Base-by-base conservation (phyloP, 192 early-diverging fungal species). In the Globomyces pollinis-pini region DNA sequence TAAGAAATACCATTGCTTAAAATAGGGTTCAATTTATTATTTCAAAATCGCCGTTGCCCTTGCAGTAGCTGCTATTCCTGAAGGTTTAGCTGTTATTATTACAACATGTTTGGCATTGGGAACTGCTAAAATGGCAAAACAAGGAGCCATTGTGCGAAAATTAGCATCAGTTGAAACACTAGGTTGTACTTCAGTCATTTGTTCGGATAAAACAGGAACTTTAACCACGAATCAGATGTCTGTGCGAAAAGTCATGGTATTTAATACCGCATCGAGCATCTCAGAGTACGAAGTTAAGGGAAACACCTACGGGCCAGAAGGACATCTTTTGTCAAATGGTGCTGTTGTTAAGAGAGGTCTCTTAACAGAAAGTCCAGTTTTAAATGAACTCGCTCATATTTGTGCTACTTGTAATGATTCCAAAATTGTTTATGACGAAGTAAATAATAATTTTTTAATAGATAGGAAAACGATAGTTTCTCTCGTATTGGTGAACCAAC, bases 201-300 rank as follows among this genome's bases (percentile, higher is more conserved):
- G 96, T 74, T 95, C 93, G 7, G 96, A 99, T 81, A 99, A 99
- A 78, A 99, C 96, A 15, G 96, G 96, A 49, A 99, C 96, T 30
- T 78, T 99, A 65, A 99, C 96, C 11, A 96, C 93, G 24, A 96
- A 96, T 73, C 89, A 96, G 69, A 99, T 99, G 96, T 88, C 86
- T 55, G 74, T 74, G 18, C 56, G 73, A n/a, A 62, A 73, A 63
- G 57, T 75, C 8, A 29, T 70, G 2, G 76, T 91, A 1, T 73
- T 82, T 35, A 80, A 79, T 50, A 64, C 61, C 9, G 49, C 60
- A 3, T 72, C 65, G 24, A 38, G 64, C 2, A 49, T 86, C 23
- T 56, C 74, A 49, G 94, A 97, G 70, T 84, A 84, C 50, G 62
- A 81, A 32, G 84, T 97, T 18, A 79, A 86, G 8, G 95, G 95